Conservation (phyloP, 1,139 yeast species). For the Taphrina flavorubra region DNA sequence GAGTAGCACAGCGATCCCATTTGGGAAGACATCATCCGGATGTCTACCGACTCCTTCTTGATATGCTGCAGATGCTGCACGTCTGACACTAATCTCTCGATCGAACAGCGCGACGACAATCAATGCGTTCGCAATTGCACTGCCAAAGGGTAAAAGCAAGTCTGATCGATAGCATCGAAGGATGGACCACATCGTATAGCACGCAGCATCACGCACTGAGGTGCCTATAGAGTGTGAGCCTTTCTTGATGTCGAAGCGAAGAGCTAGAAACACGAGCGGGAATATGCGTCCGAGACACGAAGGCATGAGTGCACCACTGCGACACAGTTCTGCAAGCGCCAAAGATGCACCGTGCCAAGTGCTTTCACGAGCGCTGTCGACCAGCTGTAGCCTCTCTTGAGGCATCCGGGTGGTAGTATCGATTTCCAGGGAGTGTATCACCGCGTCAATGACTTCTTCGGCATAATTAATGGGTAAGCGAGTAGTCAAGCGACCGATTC, state of each 20-base stretch:
- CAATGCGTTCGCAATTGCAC: conserved; percentile 46
- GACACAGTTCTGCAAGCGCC: conserved; percentile 57
- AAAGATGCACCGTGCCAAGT: conserved; percentile 58
- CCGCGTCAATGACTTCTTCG: conserved; percentile 51
- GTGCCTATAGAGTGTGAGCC: conserved; percentile 63
- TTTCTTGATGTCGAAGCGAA: conserved; percentile 62
- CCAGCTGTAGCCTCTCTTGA: conserved; percentile 26
- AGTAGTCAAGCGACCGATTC: conserved; percentile 55
- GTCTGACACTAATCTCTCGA: conserved; percentile 70
- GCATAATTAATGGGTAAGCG: conserved; percentile 50
- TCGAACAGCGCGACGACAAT: conserved; percentile 68
- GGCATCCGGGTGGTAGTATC: conserved; percentile 43
- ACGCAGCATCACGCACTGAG: conserved; percentile 81
- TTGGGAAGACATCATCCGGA: conserved; percentile 51
- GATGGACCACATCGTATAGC: conserved; percentile 75
- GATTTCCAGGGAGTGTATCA: conserved; percentile 50
- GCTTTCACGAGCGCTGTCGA: conserved; percentile 49
- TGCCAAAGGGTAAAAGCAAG: conserved; percentile 47
- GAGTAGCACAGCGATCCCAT: conserved; percentile 64
- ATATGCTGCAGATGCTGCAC: conserved; percentile 84
- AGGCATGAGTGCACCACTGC: conserved; percentile 49
- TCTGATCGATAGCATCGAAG: conserved; percentile 55
- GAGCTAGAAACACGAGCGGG: conserved; percentile 53
- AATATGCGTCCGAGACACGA: conserved; percentile 31
- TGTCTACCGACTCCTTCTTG: conserved; percentile 86